A percentile compares a stretch with the other conserved stretches of the same genome.
phyloP scores from a whole-genome alignment of 148 eudicot species.

The Vaccinium corymbosum region DNA sequence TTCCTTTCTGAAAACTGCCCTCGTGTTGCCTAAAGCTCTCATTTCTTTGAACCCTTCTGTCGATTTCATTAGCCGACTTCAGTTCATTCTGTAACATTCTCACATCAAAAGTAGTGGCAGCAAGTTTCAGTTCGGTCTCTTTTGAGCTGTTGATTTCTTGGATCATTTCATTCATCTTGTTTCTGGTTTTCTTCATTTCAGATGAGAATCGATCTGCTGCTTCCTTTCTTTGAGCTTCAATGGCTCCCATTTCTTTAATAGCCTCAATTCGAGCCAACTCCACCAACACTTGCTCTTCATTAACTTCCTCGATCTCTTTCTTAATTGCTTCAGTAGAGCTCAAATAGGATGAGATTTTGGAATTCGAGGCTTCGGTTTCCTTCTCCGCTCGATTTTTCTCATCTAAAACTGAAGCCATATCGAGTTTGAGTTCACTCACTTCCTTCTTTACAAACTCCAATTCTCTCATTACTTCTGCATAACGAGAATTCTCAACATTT shows the following conservation, averaged over 20 bases:
- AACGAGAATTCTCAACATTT: slow-evolving; percentile 25
- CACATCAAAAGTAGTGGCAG: slow-evolving; percentile 42
- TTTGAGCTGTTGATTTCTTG: slow-evolving; percentile 38
- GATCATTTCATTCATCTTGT: slow-evolving; percentile 34
- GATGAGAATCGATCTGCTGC: slow-evolving; percentile 33
- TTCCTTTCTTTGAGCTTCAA: slow-evolving; percentile 56
- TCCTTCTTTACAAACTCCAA: slow-evolving; percentile 59
- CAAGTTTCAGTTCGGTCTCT: slow-evolving; percentile 47
- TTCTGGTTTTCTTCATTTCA: slow-evolving; percentile 39
- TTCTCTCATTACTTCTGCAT: slow-evolving; percentile 43
- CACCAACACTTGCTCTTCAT: slow-evolving; percentile 77
- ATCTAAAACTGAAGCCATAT: slow-evolving; percentile 48
- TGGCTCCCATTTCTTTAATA: slow-evolving; percentile 53
- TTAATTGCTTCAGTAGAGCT: slow-evolving; percentile 36
- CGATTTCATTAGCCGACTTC: slow-evolving; percentile 49
- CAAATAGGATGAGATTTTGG: slow-evolving; percentile 29
- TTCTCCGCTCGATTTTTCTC: slow-evolving; percentile 57
- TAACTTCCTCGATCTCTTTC: slow-evolving; percentile 63
- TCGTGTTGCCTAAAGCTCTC: slow-evolving; percentile 13
- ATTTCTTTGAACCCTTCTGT: slow-evolving; percentile 19
- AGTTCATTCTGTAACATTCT: slow-evolving; percentile 52
- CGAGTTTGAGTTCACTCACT: slow-evolving; percentile 60
- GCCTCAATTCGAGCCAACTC: slow-evolving; percentile 89
- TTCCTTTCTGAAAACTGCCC: slow-evolving; percentile 15
- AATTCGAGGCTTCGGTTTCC: slow-evolving; percentile 38